A percentile compares a stretch with the other conserved stretches of the same genome.
Evolutionary conservation across 2,329 filamentous ascomycete species (phyloP).

Genomic region (Sclerotinia borealis): DNA sequence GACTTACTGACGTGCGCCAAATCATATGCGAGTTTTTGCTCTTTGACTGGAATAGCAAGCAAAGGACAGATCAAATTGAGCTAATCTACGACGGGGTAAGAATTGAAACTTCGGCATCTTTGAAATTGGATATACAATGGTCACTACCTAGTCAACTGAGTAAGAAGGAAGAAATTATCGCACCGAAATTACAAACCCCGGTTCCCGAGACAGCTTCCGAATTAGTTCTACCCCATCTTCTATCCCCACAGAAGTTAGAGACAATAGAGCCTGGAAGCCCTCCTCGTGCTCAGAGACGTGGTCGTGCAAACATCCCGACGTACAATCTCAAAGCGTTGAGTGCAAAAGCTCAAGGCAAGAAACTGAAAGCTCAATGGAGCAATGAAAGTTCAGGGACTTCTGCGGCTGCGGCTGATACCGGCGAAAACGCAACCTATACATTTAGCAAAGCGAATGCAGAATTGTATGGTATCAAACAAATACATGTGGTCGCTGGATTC

Average conservation of each 20-base stretch:
- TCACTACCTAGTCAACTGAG: slow-evolving; percentile 19
- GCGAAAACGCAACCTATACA: slow-evolving; percentile 22
- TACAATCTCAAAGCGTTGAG: slow-evolving; percentile 57
- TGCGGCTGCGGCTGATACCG: slow-evolving; percentile 21
- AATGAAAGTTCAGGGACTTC: slow-evolving; percentile 24
- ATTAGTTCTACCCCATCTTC: neutral
- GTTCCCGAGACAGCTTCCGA: neutral
- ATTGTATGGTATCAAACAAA: slow-evolving; percentile 20
- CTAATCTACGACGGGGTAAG: slow-evolving; percentile 10
- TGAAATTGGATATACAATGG: slow-evolving; percentile 22
- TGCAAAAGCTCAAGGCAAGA: slow-evolving; percentile 50
- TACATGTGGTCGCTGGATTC: slow-evolving; percentile 20
- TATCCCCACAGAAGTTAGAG: slow-evolving; percentile 13
- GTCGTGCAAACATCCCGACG: slow-evolving; percentile 27
- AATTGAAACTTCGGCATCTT: slow-evolving; percentile 4
- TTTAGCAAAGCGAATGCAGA: slow-evolving; percentile 23
- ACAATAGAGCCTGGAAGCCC: slow-evolving; percentile 15
- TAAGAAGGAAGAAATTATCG: neutral
- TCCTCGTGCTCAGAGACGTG: slow-evolving; percentile 21
- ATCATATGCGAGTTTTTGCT: neutral
- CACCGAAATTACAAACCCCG: neutral
- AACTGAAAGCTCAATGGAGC: slow-evolving; percentile 40
- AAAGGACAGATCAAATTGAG: neutral
- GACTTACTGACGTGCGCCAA: neutral
- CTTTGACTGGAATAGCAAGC: slow-evolving; percentile 4